Percentiles rank a stretch among this genome's conserved stretches.
phyloP scores from a whole-genome alignment of 306 rosid genomes.

The Pterocarpus macrocarpus region DNA sequence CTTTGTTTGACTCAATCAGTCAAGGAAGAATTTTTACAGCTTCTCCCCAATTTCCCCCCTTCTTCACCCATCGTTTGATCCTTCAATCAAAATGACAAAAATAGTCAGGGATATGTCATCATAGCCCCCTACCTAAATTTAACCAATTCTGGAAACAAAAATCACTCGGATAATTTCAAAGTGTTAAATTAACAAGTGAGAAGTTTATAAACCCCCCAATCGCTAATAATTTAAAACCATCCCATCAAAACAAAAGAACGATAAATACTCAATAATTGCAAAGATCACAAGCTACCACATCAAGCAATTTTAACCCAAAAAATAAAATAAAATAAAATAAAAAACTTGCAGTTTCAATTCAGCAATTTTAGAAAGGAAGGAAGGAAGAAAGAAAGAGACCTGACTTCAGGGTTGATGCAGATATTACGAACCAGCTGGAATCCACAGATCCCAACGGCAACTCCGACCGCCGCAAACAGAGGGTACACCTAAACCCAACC shows the following conservation, averaged over 20 bases:
- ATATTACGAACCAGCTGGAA: constrained; percentile 76
- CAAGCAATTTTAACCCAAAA: neutral
- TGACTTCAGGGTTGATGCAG: constrained; percentile 95
- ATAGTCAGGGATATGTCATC: neutral
- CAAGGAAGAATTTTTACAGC: neutral
- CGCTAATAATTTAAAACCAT: neutral
- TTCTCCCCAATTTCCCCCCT: neutral
- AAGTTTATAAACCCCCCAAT: neutral
- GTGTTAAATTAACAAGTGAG: neutral
- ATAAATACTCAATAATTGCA: neutral
- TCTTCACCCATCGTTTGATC: neutral
- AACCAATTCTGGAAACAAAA: neutral
- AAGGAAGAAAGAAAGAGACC: constrained; percentile 54
- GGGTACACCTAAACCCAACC: constrained; percentile 81
- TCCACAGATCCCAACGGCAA: constrained; percentile 89
- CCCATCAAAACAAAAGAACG: constrained; percentile 27
- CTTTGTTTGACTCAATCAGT: neutral
- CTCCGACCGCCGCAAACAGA: constrained; percentile 82
- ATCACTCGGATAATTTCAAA: neutral
- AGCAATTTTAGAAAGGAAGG: neutral
- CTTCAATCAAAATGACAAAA: neutral
- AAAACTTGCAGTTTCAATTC: neutral
- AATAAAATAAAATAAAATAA: neutral
- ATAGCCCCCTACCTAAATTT: neutral
- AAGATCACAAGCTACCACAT: neutral